Evolutionary conservation across 2,329 filamentous ascomycete genomes (phyloP).

Genomic region (Alternaria sp.): DNA sequence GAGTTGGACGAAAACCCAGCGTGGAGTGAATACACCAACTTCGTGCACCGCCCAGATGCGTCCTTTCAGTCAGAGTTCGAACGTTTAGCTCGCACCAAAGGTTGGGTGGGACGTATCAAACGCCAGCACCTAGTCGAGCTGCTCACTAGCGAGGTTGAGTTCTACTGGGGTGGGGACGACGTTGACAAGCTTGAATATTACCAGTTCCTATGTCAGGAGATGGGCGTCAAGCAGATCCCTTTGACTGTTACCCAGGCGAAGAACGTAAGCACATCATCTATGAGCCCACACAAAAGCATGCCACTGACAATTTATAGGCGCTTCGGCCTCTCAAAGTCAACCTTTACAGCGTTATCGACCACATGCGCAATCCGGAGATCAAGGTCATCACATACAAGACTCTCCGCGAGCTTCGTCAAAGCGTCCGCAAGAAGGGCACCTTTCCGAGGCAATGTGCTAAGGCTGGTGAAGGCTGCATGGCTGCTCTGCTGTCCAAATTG

Average conservation of each 20-base stretch:
- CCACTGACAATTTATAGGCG: slow-evolving; percentile 15
- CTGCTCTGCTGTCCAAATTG: slow-evolving; percentile 15
- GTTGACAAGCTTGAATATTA: slow-evolving; percentile 25
- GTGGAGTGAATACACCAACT: slow-evolving; percentile 25
- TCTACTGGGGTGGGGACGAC: slow-evolving; percentile 22
- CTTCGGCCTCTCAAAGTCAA: slow-evolving; percentile 32
- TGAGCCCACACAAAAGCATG: background rate
- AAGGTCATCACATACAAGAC: slow-evolving; percentile 21
- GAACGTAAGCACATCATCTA: slow-evolving; percentile 22
- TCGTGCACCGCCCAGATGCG: slow-evolving; percentile 20
- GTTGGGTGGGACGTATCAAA: slow-evolving; percentile 6
- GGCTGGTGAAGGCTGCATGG: slow-evolving; percentile 28
- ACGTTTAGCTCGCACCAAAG: slow-evolving; percentile 21
- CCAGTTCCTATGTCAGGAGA: slow-evolving; percentile 35
- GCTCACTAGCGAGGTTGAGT: slow-evolving; percentile 27
- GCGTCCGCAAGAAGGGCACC: slow-evolving; percentile 17
- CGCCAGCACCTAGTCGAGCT: slow-evolving; percentile 11
- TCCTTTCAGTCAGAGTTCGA: slow-evolving; percentile 27
- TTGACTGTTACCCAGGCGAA: slow-evolving; percentile 33
- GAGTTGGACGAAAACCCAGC: slow-evolving; percentile 14
- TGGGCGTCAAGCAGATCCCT: slow-evolving; percentile 24
- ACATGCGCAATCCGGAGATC: slow-evolving; percentile 26
- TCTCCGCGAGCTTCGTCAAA: slow-evolving; percentile 18
- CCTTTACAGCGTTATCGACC: slow-evolving; percentile 31
- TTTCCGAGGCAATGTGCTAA: slow-evolving; percentile 33